A percentile compares a stretch with the other conserved stretches of the same genome.
These are phyloP conservation scores for Globisporangium solare DNA, from an alignment of 352 stramenopile genomes.

Conservation along the genomic window DNA sequence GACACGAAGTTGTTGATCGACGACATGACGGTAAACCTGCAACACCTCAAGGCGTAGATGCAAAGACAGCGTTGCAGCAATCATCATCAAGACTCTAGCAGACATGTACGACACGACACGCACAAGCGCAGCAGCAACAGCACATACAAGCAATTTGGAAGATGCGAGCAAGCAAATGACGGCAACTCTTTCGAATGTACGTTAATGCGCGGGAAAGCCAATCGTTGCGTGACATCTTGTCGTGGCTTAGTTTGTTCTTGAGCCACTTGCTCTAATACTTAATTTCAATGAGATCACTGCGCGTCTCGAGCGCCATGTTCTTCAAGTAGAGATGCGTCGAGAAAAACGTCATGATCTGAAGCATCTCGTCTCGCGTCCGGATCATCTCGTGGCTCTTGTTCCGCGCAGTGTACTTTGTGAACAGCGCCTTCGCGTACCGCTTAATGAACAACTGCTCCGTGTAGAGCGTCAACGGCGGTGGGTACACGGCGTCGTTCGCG, in stretches of 20 bases:
- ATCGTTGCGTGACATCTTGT: not conserved
- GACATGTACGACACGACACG: too few species aligned
- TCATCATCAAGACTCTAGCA: too few species aligned
- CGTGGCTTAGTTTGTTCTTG: not conserved
- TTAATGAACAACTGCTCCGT: conserved; percentile 23
- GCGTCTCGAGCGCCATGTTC: conserved; percentile 42
- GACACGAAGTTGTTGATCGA: conserved; percentile 67
- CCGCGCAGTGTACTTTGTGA: conserved; percentile 11
- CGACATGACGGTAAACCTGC: conserved; percentile 53
- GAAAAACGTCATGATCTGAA: conserved; percentile 57
- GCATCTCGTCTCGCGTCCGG: conserved; percentile 42
- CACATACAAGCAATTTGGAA: too few species aligned
- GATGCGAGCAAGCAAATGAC: too few species aligned
- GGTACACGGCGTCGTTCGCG: conserved; percentile 32
- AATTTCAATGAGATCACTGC: conserved; percentile 57
- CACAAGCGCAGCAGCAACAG: too few species aligned
- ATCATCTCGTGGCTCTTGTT: conserved; percentile 59
- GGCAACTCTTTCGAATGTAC: too few species aligned
- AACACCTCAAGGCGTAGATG: conserved; percentile 29
- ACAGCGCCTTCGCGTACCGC: conserved; percentile 12
- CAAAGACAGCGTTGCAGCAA: not conserved
- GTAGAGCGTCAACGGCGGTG: conserved; percentile 22
- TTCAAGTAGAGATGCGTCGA: conserved; percentile 39
- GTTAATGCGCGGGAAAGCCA: too few species aligned
- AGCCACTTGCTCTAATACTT: not conserved